phyloP scores from a whole-genome alignment of 225 moss, liverwort and hornwort species.

The Pseudisothecium myosuroides region DNA sequence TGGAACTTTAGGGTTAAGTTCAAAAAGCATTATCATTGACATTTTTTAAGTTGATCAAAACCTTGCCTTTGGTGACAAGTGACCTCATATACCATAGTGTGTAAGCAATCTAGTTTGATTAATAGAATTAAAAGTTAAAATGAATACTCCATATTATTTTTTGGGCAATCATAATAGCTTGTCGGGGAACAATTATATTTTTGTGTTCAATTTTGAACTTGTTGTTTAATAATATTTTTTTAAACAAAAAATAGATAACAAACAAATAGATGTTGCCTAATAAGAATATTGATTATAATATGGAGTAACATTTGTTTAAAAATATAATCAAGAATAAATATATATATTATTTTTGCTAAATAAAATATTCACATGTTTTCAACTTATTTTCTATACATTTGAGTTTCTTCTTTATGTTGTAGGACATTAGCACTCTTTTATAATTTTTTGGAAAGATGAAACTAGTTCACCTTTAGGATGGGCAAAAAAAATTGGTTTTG shows the following conservation, averaged over 20 bases:
- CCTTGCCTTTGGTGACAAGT: too few species aligned
- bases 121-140: background rate
- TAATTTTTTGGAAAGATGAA: background rate
- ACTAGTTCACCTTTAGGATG: background rate
- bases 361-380: background rate
- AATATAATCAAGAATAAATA: too few species aligned
- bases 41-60: background rate
- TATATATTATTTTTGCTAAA: too few species aligned
- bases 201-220: background rate
- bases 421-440: background rate
- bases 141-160: background rate
- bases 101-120: background rate
- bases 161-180: background rate
- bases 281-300: too few species aligned
- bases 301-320: background rate
- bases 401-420: background rate
- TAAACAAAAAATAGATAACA: too few species aligned
- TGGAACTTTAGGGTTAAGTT: too few species aligned
- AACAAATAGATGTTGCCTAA: too few species aligned
- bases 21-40: background rate
- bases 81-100: rapidly evolving
- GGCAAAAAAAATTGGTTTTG: background rate
- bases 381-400: background rate
- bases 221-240: background rate
- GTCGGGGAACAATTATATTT: background rate